Base-by-base conservation (phyloP, 495 filamentous ascomycete genomes). In the Hyaloscypha finlandica region DNA sequence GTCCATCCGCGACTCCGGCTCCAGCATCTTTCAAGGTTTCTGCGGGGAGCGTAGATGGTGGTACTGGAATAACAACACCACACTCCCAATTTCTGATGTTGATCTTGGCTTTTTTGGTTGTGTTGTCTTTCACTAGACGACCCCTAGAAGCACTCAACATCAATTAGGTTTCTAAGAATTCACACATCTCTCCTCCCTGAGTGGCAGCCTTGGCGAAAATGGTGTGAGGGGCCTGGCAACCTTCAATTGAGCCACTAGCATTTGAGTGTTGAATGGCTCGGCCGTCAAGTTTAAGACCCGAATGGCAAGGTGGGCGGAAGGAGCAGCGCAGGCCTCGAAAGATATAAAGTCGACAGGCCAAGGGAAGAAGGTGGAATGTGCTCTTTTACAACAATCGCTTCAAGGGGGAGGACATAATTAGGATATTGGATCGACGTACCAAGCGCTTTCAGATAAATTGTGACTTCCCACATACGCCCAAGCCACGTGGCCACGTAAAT, bases 11-110 rank as follows among this genome's bases (percentile, higher is more conserved):
- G 42, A 69, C 25, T 25, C 25, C 48, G 35, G 69, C 48, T 22
- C 71, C 59, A 32, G 35, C 51, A 29, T 59, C 31, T 61, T 19
- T 55, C 29, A 4, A 4, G n/a, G 16, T 3, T 42, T 63, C 22
- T n/a, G 19, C 12, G 6, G 19, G 25, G 29, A 32, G 37, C 60
- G 30, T 32, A 8, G 58, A 60, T 55, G 58, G 29, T 53, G 51
- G 51, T 16, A 84, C 74, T 1, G 85, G 88, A 12, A 97, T 68
- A 3, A 99, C 31, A 0, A 99, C 93, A 4, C 95, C 95, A 69
- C 93, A 97, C 77, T 99, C 95, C 95, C 95, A 99, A 76, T 98
- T 99, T 14, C 91, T 87, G 73, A 90, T 92, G 64, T 88, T 95
- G 22, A 98, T 76, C 70, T 93, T 97, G 0, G 86, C 84, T 25